phyloP scores from a whole-genome alignment of 78 protist genomes.

The Emiliania huxleyi region DNA sequence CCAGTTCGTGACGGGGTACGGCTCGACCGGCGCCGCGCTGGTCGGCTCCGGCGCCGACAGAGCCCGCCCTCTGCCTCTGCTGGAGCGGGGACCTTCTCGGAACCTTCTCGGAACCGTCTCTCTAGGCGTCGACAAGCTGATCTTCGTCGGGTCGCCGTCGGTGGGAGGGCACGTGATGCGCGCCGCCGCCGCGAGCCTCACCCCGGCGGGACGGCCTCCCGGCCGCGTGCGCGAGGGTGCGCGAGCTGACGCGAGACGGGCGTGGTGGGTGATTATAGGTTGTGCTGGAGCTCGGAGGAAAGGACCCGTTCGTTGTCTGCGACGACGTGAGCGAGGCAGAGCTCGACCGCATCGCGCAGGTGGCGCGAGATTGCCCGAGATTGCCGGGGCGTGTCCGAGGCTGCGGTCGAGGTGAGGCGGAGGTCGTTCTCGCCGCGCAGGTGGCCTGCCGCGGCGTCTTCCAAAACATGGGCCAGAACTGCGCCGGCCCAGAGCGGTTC shows the following conservation, averaged over 20 bases:
- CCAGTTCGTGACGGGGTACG: constrained; percentile 28
- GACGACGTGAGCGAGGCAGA: too few species aligned
- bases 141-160: neutral
- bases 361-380: too few species aligned
- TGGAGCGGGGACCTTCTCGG: too few species aligned
- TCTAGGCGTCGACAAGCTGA: neutral
- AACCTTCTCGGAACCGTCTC: too few species aligned
- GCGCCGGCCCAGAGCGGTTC: constrained; percentile 46
- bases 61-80: too few species aligned
- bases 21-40: constrained; percentile 17
- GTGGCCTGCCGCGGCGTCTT: constrained; percentile 25
- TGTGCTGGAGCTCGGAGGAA: constrained; percentile 44
- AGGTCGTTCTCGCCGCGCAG: neutral
- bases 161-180: neutral
- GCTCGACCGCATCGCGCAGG: too few species aligned
- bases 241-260: too few species aligned
- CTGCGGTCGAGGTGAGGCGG: too few species aligned
- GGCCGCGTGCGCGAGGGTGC: too few species aligned
- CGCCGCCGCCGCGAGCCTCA: neutral
- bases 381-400: too few species aligned
- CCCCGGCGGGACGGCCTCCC: too few species aligned
- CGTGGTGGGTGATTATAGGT: too few species aligned
- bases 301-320: constrained; percentile 30
- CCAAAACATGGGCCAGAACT: constrained; percentile 35
- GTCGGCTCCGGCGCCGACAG: neutral